These are phyloP conservation scores for Saksenaea vasiformis DNA, from an alignment of 371 early-diverging fungal species.

Conservation along the genomic window DNA sequence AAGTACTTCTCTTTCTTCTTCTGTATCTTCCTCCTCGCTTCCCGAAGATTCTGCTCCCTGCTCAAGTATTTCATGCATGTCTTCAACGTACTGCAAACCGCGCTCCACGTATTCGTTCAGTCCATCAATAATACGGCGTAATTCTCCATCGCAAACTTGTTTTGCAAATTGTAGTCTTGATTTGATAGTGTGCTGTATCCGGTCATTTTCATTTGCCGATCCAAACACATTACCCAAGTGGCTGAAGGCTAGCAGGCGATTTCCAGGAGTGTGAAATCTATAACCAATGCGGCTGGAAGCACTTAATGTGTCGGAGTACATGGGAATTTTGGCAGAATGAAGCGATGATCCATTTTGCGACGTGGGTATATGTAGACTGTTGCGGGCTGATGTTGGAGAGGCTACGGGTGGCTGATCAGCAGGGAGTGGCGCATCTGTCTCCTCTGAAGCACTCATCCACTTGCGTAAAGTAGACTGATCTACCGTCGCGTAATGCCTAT, in stretches of 20 bases:
- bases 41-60: constrained; percentile 13
- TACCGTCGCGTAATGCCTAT: neutral
- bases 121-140: constrained; percentile 71
- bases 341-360: neutral
- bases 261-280: constrained; percentile 18
- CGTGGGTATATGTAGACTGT: neutral
- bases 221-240: constrained; percentile 23
- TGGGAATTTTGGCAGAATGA: neutral
- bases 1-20: constrained; percentile 11
- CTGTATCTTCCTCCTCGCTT: constrained; percentile 28
- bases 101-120: constrained; percentile 73
- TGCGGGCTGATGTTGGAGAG: neutral
- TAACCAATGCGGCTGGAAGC: constrained; percentile 15
- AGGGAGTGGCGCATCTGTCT: neutral
- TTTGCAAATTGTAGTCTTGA: constrained; percentile 43
- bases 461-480: neutral
- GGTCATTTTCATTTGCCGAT: constrained; percentile 12
- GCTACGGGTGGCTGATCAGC: neutral
- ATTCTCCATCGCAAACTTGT: constrained; percentile 47
- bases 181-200: constrained; percentile 35
- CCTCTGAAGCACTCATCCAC: neutral
- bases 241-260: constrained; percentile 18
- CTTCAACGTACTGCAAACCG: constrained; percentile 62
- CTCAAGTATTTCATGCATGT: constrained; percentile 33
- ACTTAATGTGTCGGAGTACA: neutral